A percentile compares a stretch with the other conserved stretches of the same genome.
phyloP scores from a whole-genome alignment of 1,284 basidiomycete species.

The Sphagnurus paluster region DNA sequence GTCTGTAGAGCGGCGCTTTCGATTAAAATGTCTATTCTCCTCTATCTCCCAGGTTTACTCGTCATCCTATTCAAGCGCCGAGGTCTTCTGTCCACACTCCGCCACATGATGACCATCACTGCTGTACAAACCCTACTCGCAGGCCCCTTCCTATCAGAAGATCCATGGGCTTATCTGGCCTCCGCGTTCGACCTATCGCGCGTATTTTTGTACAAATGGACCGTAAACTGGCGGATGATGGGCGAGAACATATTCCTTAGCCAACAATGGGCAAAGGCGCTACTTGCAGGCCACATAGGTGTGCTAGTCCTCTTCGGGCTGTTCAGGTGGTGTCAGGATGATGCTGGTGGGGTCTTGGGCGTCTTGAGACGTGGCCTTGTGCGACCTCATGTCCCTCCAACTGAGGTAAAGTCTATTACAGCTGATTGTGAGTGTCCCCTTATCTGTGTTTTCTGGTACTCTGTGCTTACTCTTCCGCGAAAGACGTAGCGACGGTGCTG shows the following conservation, averaged over 20 bases:
- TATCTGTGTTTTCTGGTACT: conserved; percentile 1
- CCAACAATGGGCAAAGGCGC: conserved; percentile 54
- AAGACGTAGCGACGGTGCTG: conserved; percentile 81
- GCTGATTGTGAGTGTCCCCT: conserved; percentile 55
- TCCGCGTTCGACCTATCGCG: conserved; percentile 89
- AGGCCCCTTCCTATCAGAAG: conserved; percentile 67
- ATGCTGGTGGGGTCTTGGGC: conserved; percentile 63
- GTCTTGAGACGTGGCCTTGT: conserved; percentile 61
- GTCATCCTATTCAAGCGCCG: conserved; percentile 76
- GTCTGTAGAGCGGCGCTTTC: conserved; percentile 77
- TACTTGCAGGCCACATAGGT: conserved; percentile 69
- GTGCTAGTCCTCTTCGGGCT: conserved; percentile 69
- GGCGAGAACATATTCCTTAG: conserved; percentile 76
- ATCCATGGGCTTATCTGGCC: conserved; percentile 66
- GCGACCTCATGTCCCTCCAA: conserved; percentile 50
- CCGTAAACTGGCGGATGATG: conserved; percentile 96
- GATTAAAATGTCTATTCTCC: conserved; percentile 94
- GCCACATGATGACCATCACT: conserved; percentile 54
- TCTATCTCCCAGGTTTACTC: conserved; percentile 90
- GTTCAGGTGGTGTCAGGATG: conserved; percentile 68
- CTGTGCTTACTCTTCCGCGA: conserved; percentile 15
- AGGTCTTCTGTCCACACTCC: conserved; percentile 61
- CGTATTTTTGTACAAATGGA: conserved; percentile 94
- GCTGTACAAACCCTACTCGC: conserved; percentile 68
- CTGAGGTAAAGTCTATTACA: conserved; percentile 40